Conservation (phyloP, 139 green algal species). For the Coccomyxa sp. region DNA sequence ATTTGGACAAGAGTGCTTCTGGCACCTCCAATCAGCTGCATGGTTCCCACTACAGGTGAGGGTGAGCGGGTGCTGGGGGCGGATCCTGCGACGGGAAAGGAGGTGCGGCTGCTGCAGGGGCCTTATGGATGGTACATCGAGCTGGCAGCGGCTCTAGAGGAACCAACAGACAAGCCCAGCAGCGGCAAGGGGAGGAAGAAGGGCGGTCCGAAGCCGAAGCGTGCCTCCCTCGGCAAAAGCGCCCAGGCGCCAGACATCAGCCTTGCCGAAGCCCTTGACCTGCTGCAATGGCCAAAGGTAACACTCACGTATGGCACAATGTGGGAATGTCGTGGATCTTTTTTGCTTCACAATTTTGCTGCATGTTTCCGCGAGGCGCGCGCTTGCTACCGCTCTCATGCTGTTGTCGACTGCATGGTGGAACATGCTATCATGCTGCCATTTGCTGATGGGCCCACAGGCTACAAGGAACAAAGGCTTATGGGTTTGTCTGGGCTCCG, state of each 20-base stretch:
- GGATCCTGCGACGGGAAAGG: conserved; percentile 29
- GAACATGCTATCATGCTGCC: background rate
- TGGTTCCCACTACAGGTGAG: conserved; percentile 3
- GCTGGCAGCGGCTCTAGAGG: conserved; percentile 14
- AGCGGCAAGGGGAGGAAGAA: conserved; percentile 8
- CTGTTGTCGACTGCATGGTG: too few species aligned
- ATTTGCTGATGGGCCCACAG: background rate
- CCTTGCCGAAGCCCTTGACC: conserved; percentile 24
- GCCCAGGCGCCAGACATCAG: conserved; percentile 7
- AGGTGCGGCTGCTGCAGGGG: conserved; percentile 48
- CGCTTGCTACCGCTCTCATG: too few species aligned
- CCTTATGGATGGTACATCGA: conserved; percentile 72
- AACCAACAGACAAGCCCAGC: background rate
- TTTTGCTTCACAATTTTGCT: background rate
- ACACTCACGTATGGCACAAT: background rate
- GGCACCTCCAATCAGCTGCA: too few species aligned
- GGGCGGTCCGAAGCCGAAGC: background rate
- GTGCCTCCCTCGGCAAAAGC: background rate
- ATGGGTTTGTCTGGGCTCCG: too few species aligned
- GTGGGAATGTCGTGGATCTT: background rate
- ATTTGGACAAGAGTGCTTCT: too few species aligned
- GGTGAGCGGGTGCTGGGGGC: conserved; percentile 23
- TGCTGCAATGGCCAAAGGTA: conserved; percentile 19
- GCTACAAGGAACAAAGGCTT: too few species aligned
- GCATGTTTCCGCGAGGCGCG: background rate